phyloP scores from a whole-genome alignment of 1,139 yeast species.

The Candida tunisiensis region DNA sequence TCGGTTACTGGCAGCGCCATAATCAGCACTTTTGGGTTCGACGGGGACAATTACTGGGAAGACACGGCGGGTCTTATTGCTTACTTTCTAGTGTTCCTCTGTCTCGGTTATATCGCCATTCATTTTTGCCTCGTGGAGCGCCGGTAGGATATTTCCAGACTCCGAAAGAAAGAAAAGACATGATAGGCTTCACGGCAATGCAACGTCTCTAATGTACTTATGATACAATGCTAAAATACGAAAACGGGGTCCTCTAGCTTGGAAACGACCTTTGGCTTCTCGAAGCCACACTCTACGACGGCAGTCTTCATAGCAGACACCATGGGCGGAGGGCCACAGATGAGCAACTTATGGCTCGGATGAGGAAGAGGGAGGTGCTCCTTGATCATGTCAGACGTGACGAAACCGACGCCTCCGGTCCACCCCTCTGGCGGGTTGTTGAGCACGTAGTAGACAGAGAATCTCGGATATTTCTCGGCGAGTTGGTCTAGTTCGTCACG shows the following conservation, averaged over 20 bases:
- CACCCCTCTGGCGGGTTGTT: constrained; percentile 62
- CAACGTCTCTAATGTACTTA: too few species aligned
- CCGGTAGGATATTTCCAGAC: too few species aligned
- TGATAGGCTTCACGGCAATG: too few species aligned
- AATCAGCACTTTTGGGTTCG: constrained; percentile 84
- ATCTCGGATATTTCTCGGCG: constrained; percentile 41
- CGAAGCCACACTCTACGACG: constrained; percentile 59
- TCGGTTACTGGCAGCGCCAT: constrained; percentile 99
- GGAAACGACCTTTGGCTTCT: constrained; percentile 80
- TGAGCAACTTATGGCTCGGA: constrained; percentile 47
- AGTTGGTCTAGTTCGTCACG: constrained; percentile 57
- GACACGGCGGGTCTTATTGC: constrained; percentile 42
- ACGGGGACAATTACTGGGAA: constrained; percentile 53
- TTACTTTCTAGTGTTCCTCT: constrained; percentile 30
- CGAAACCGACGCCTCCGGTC: constrained; percentile 71
- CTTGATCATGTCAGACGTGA: constrained; percentile 60
- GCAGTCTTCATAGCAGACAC: constrained; percentile 66
- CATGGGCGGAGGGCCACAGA: constrained; percentile 96
- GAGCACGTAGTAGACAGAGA: constrained; percentile 59
- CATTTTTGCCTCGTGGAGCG: constrained; percentile 61
- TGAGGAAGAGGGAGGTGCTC: constrained; percentile 49
- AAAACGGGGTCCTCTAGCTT: constrained; percentile 90
- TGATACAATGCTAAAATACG: constrained; percentile 63
- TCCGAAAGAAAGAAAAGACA: too few species aligned
- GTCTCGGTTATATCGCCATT: constrained; percentile 59